phyloP scores from a whole-genome alignment of 176 grass and related monocot species.

The Raddia distichophylla region DNA sequence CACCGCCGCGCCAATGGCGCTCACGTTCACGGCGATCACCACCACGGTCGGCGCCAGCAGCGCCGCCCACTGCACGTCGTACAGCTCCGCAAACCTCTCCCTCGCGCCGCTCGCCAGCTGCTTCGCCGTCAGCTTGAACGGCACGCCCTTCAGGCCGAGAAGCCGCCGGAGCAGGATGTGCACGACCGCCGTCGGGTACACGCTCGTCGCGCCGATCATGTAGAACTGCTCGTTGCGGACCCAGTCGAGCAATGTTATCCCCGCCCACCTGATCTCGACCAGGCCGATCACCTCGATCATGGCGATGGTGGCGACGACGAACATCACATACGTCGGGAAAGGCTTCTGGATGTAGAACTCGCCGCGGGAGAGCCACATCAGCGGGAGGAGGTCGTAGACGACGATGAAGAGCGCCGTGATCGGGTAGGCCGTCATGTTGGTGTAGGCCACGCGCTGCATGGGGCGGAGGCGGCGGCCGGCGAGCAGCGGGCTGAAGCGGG shows the following conservation, averaged over 20 bases:
- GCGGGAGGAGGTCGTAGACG: conserved; percentile 10
- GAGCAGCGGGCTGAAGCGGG: conserved; percentile 31
- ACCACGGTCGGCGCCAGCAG: neutral
- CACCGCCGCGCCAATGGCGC: neutral
- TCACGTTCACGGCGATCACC: conserved; percentile 1
- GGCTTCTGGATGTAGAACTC: conserved; percentile 27
- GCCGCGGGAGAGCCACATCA: conserved; percentile 2
- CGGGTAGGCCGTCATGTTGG: conserved; percentile 25
- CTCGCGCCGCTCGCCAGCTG: neutral
- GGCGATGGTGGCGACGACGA: neutral
- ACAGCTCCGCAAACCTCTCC: conserved; percentile 11
- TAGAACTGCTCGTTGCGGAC: conserved; percentile 23
- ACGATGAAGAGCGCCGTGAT: neutral
- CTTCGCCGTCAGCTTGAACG: conserved; percentile 24
- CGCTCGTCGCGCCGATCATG: conserved; percentile 7
- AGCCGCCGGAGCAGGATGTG: neutral
- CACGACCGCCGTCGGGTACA: conserved; percentile 15
- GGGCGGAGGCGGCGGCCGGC: neutral
- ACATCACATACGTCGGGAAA: neutral
- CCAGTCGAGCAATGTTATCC: neutral
- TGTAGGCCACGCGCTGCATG: conserved; percentile 30
- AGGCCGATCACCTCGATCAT: neutral
- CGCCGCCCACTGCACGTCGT: conserved; percentile 17
- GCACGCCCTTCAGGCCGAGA: neutral
- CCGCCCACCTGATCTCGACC: conserved; percentile 5